phyloP scores from a whole-genome alignment of 805 yeast genomes.

The Lipomyces anomalus region DNA sequence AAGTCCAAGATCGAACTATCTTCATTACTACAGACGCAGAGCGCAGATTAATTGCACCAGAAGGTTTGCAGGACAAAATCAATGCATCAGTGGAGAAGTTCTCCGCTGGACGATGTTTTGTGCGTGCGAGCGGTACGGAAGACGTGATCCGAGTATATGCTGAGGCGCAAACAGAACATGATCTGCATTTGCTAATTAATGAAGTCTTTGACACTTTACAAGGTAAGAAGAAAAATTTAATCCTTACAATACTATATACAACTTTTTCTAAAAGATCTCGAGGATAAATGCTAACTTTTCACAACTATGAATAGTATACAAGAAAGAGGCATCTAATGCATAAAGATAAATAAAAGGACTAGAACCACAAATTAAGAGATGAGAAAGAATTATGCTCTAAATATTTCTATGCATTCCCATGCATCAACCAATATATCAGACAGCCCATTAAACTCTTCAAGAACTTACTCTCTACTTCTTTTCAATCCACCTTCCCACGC shows the following conservation, averaged over 20 bases:
- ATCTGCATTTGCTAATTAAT: not conserved
- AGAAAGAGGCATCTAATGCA: too few species aligned
- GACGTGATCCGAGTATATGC: constrained; percentile 95
- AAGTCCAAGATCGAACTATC: constrained; percentile 71
- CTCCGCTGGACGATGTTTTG: constrained; percentile 74
- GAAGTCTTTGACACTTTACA: not conserved
- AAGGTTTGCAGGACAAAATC: constrained; percentile 67
- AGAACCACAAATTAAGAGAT: too few species aligned
- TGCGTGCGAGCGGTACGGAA: constrained; percentile 96
- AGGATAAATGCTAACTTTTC: too few species aligned
- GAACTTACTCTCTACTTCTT: not conserved
- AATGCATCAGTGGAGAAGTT: constrained; percentile 57
- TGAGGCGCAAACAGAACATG: constrained; percentile 54
- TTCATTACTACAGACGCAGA: constrained; percentile 91
- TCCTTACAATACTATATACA: not conserved
- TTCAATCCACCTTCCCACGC: constrained; percentile 12
- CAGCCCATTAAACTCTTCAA: too few species aligned
- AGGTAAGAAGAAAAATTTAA: not conserved
- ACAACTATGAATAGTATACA: too few species aligned
- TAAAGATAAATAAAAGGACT: too few species aligned
- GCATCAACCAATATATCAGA: too few species aligned
- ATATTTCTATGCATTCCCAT: not conserved
- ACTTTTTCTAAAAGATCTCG: too few species aligned
- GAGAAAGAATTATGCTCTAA: too few species aligned
- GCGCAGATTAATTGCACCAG: constrained; percentile 68